A percentile compares a stretch with the other conserved stretches of the same genome.
These are phyloP conservation scores for Colletotrichum tropicicola DNA, from an alignment of 2,329 filamentous ascomycete species.

Conservation along the genomic window DNA sequence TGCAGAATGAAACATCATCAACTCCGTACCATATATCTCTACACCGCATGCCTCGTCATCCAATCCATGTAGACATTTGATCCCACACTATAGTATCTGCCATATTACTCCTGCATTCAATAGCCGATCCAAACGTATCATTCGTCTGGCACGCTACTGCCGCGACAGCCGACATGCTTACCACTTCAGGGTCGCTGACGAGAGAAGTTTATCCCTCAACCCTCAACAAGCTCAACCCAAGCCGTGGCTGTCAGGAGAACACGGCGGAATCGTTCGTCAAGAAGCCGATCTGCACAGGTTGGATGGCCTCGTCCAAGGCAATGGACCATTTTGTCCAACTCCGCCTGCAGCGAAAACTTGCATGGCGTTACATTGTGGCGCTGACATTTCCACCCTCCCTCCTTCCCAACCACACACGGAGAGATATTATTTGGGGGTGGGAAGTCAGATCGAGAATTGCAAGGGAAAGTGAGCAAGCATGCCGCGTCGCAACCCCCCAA, in stretches of 20 bases:
- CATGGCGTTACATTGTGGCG: constrained; percentile 18
- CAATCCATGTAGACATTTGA: background rate
- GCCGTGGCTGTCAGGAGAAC: background rate
- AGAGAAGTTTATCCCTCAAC: constrained; percentile 1
- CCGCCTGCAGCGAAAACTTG: constrained; percentile 11
- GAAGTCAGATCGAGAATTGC: background rate
- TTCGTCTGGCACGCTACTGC: background rate
- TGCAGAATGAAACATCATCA: background rate
- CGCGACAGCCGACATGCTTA: constrained; percentile 13
- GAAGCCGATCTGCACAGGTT: constrained; percentile 16
- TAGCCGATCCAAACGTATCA: background rate
- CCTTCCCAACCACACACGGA: background rate
- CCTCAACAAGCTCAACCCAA: background rate
- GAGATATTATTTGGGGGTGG: background rate
- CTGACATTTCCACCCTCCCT: background rate
- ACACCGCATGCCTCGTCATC: background rate
- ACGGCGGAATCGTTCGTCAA: background rate
- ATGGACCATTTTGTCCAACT: constrained; percentile 2
- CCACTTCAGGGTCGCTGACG: background rate
- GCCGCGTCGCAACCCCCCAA: background rate
- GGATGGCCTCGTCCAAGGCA: background rate
- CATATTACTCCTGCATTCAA: background rate
- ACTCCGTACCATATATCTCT: background rate
- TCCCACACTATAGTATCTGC: background rate
- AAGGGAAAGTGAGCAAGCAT: background rate